Evolutionary conservation across 805 yeast species (phyloP), one percentile per base, ranked within the genome.

Genomic region (Grigorovia yakushimaensis): DNA sequence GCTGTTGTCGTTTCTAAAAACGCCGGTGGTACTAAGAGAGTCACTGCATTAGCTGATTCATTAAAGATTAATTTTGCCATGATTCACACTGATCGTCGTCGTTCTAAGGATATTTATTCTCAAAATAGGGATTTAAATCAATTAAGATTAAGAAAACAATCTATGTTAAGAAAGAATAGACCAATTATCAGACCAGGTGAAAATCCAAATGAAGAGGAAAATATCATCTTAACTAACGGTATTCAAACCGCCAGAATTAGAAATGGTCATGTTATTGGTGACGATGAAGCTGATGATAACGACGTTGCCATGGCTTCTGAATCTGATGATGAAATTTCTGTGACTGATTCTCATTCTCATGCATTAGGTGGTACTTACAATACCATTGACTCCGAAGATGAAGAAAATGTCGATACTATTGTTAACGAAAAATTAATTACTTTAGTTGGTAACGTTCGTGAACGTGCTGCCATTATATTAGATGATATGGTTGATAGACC

Each of bases 401-500:
- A 87, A 56, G 91, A 82, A 57, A 61, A 76, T 69, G 65, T 64
- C 17, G 66, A 66, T 21, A 58, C 56, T 4, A 55, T 62, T 1
- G 65, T 61, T 42, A 64, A 65, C 43, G 98, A 91, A 67, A 89
- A 88, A 67, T 77, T 91, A 60, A 93, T 93, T 62, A 93, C 98
- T 13, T 74, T 93, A 48, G 99, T 93, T 41, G 99, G 99, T 51
- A 94, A 91, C 64, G 98, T 93, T 44, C 81, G 85, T 54, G 84
- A 81, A 57, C 86, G 86, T 66, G 85, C 95, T 6, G 98, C 97
- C 18, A 86, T 93, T 55, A 85, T 93, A 50, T 74, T 93, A 49
- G 99, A 93, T 69, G 99, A 93, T 65, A 87, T 93, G 94, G 84
- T 93, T 58, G 98, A 93, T 64, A 88, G 93, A 64, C 96, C 96